phyloP scores from a whole-genome alignment of 768 basidiomycete genomes.

The Macrolepiota fuliginosa region DNA sequence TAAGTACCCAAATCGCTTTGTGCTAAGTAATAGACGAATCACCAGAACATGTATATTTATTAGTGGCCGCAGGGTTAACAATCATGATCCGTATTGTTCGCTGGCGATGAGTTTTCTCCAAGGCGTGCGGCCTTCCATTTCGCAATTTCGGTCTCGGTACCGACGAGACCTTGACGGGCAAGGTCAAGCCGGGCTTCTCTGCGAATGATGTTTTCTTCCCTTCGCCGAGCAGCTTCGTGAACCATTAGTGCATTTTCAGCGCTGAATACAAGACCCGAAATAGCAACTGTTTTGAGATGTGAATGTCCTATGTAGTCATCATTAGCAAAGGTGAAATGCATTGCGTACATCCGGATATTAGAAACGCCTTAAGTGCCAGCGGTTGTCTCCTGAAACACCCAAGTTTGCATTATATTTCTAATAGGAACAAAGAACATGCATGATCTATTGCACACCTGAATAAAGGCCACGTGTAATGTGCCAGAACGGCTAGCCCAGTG shows the following conservation, averaged over 20 bases:
- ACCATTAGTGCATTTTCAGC: slow-evolving; percentile 74
- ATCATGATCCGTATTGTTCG: slow-evolving; percentile 23
- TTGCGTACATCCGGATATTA: slow-evolving; percentile 66
- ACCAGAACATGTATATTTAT: neutral
- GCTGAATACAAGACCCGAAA: slow-evolving; percentile 69
- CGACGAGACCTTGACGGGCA: slow-evolving; percentile 68
- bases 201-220: slow-evolving; percentile 66
- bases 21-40: neutral
- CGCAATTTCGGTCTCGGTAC: slow-evolving; percentile 81
- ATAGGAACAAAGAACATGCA: slow-evolving; percentile 2
- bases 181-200: slow-evolving; percentile 74
- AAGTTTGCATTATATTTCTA: neutral
- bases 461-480: slow-evolving; percentile 67
- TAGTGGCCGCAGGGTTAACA: neutral
- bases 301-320: slow-evolving; percentile 11
- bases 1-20: neutral
- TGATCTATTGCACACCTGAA: slow-evolving; percentile 48
- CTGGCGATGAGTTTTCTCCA: slow-evolving; percentile 7
- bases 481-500: slow-evolving; percentile 57
- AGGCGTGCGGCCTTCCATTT: slow-evolving; percentile 60
- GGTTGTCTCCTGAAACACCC: slow-evolving; percentile 61
- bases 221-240: slow-evolving; percentile 65
- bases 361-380: slow-evolving; percentile 76
- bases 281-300: slow-evolving; percentile 38
- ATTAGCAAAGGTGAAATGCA: slow-evolving; percentile 5